Evolutionary conservation across 108 stramenopile genomes (phyloP).

Genomic region (Discostella stelligeroides): DNA sequence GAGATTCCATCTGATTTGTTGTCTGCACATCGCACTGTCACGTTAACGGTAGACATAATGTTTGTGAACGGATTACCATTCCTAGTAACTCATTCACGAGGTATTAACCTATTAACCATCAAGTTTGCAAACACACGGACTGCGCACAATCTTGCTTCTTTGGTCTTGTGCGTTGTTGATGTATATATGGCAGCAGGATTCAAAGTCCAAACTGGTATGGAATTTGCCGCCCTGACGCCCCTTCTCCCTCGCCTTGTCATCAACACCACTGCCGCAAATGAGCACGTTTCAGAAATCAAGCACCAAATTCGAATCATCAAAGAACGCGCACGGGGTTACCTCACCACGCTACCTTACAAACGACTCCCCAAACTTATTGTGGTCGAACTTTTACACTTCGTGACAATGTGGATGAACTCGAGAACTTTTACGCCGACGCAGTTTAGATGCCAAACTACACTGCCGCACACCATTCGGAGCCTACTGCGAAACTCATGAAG

Average conservation of each 20-base stretch:
- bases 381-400: neutral
- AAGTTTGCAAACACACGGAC: neutral
- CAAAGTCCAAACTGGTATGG: neutral
- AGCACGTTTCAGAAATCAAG: neutral
- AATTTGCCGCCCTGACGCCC: neutral
- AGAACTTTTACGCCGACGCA: neutral
- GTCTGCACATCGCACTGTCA: neutral
- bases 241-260: neutral
- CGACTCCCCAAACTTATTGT: neutral
- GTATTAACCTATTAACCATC: neutral
- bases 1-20: neutral
- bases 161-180: neutral
- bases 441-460: neutral
- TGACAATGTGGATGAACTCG: neutral
- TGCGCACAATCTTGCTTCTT: neutral
- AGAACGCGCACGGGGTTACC: neutral
- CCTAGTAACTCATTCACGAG: neutral
- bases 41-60: neutral
- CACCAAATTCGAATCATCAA: neutral
- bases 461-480: neutral
- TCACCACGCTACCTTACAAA: neutral
- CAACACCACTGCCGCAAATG: neutral
- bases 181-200: neutral
- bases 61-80: no score
- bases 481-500: neutral